Evolutionary conservation across 257 asterid species (phyloP).

Genomic region (Primulina eburnea): DNA sequence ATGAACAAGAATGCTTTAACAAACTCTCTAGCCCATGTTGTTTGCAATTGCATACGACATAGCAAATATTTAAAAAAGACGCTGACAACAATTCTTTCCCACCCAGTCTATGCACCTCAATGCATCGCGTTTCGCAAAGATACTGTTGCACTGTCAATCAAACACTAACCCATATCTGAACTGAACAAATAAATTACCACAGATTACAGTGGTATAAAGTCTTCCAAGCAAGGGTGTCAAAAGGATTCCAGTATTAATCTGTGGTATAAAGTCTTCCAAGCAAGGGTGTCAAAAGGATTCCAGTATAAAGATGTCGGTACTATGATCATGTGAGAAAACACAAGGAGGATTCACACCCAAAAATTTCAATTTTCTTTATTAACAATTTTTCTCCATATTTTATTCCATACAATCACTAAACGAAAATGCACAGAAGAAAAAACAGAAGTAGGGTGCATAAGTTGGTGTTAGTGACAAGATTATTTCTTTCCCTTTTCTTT

Average conservation of each 20-base stretch:
- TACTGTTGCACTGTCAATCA: no score
- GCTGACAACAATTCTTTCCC: not conserved
- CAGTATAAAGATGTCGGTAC: not conserved
- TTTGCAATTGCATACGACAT: not conserved
- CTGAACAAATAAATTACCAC: no score
- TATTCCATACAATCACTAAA: constrained; percentile 5
- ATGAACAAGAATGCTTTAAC: constrained; percentile 5
- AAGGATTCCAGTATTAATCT: constrained; percentile 10
- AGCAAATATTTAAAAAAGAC: constrained; percentile 8
- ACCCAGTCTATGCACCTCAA: no score
- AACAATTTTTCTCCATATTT: no score
- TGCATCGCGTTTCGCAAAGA: no score
- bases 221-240: no score
- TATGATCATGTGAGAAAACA: no score
- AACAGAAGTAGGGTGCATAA: constrained; percentile 9
- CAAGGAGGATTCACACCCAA: not conserved
- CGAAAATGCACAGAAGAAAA: constrained; percentile 2
- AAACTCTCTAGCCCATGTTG: not conserved
- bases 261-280: no score
- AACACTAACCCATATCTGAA: no score
- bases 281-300: not conserved
- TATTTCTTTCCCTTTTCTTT: not conserved
- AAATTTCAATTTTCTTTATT: constrained; percentile 1
- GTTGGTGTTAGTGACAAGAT: not conserved
- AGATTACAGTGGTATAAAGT: no score